A percentile compares a stretch with the other conserved stretches of the same genome.
phyloP scores from a whole-genome alignment of 176 grass and related monocot species.

The Neostapfia colusana region DNA sequence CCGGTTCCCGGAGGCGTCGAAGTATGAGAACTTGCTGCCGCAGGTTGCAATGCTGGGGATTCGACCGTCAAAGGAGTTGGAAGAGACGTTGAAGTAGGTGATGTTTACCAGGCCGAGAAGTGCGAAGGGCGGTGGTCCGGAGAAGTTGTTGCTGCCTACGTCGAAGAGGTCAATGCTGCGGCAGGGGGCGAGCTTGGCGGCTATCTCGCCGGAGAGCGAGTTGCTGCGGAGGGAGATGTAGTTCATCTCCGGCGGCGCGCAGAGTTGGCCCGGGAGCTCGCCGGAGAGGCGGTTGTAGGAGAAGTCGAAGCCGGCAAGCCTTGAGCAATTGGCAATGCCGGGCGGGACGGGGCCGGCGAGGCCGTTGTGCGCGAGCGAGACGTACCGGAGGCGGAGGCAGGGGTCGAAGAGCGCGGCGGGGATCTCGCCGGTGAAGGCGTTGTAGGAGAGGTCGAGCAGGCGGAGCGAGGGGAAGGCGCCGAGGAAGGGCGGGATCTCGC shows the following conservation, averaged over 20 bases:
- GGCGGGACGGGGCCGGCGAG: slow-evolving; percentile 60
- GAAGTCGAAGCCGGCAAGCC: slow-evolving; percentile 87
- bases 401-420: slow-evolving; percentile 60
- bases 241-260: slow-evolving; percentile 65
- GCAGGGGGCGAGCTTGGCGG: slow-evolving; percentile 52
- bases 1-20: slow-evolving; percentile 78
- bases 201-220: slow-evolving; percentile 54
- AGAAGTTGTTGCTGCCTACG: slow-evolving; percentile 72
- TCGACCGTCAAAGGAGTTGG: slow-evolving; percentile 71
- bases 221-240: slow-evolving; percentile 84
- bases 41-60: slow-evolving; percentile 65
- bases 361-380: slow-evolving; percentile 82
- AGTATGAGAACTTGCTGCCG: slow-evolving; percentile 51
- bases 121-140: slow-evolving; percentile 56
- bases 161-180: slow-evolving; percentile 75
- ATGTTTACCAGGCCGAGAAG: slow-evolving; percentile 64
- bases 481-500: slow-evolving; percentile 66
- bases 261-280: slow-evolving; percentile 62
- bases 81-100: slow-evolving; percentile 94
- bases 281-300: slow-evolving; percentile 91
- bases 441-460: slow-evolving; percentile 93
- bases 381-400: slow-evolving; percentile 82
- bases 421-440: slow-evolving; percentile 78
- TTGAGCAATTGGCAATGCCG: slow-evolving; percentile 58
- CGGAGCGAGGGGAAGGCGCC: slow-evolving; percentile 60